Base-by-base conservation (phyloP, 2,329 filamentous ascomycete genomes). In the Ophiostoma triangulosporum region DNA sequence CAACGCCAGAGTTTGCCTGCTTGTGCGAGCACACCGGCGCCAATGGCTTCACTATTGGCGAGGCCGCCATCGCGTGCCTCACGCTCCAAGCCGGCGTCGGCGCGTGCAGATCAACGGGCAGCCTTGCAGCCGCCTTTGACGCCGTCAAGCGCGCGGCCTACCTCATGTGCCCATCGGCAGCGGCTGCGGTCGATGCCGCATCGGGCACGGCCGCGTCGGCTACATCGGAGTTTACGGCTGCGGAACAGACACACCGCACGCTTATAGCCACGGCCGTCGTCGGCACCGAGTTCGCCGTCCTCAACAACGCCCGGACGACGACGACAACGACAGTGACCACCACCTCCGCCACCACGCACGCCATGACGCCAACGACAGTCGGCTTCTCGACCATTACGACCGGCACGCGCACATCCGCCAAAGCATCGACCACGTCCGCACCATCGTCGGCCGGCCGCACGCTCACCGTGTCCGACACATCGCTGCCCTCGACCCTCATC, bases 41-140 rank as follows among this genome's bases (percentile, higher is more conserved):
- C 12, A 75, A 75, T 29, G 82, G 80, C 9, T 83, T 81, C 60
- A 88, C 85, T 1, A 62, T 88, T 48, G 84, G 83, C n/a, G 85
- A 88, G 66, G 84, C 75, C 11, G 82, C 80, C 4, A 66, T 87
- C 57, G 77, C 83, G 62, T 89, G 85, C 64, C 73, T 86, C 32
- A 69, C 76, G 8, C 77, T 77, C 7, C 74, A 78, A 61, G 67
- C 63, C 54, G 65, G 65, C 33, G 61, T 73, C 45, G 74, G 74
- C 2, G 67, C 66, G 14, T 89, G 85, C 64, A 64, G 68, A 8
- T 45, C 40, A 6, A 27, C 12, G 6, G 40, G 40, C 4, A 68
- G 70, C 3, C 61, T 66, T 11, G 33, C 33, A 2, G 3, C 11
- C 2, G 33, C 17, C 17, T 22, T 51, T 17, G n/a, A 14, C 24